Evolutionary conservation across 164 flowering plant genomes (phyloP), one percentile per base, ranked within the genome.

Genomic region (Stephania yunnanensis): DNA sequence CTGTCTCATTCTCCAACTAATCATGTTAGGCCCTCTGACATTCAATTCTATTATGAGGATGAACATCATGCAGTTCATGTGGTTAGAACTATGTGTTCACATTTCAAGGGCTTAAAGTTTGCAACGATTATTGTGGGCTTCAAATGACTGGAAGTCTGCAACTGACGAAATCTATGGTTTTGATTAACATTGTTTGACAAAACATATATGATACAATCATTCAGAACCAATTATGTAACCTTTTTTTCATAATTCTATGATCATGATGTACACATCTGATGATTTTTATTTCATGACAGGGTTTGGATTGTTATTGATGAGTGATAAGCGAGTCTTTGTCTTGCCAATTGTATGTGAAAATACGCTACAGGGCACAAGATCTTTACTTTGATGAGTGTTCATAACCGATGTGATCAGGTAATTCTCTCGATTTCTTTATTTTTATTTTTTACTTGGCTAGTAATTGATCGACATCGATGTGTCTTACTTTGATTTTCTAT

Each of bases 41-140:
- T 58, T 58, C 64, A 58, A 58, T 58, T 58, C n/a, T 58, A 58
- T 58, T 58, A 58, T 58, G 64, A 58, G 42, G 64, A 58, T 58
- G 64, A 58, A 15, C 20, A 58, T 58, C n/a, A 58, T 58, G 19
- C 64, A 58, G 20, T 15, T n/a, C 64, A 58, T 58, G 64, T 58
- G 64, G 20, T 58, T 19, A 58, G 64, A 58, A 58, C 20, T 2
- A 12, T 3, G 64, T 12, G 64, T 58, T 58, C 64, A 15, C 64
- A 58, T 58, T 58, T 58, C 13, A 2, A 3, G 64, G 20, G 1
- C 20, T 58, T 58, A 58, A 58, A 58, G 64, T n/a, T 58, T 58
- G 64, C 5, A 6, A 58, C 64, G 19, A 58, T 58, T 58, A 58
- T 58, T 58, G 7, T 58, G 17, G 15, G 64, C 20, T 58, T 58